phyloP scores from a whole-genome alignment of 495 filamentous ascomycete species.

The Tuber umbilicatum region DNA sequence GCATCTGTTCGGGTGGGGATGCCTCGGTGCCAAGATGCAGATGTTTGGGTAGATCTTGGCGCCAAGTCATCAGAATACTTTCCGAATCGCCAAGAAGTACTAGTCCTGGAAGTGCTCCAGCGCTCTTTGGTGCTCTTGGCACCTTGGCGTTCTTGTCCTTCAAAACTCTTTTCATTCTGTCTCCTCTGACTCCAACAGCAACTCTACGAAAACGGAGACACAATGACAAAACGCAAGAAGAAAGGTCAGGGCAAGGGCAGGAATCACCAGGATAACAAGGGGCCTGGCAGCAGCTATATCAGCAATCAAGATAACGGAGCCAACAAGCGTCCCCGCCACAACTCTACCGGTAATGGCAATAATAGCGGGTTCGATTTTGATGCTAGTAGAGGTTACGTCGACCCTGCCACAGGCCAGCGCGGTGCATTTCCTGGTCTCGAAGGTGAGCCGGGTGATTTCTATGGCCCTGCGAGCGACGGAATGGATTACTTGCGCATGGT shows the following conservation, averaged over 20 bases:
- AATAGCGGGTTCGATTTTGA: constrained; percentile 8
- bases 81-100: no score
- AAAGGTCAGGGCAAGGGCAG: neutral
- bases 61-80: no score
- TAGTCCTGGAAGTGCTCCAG: no score
- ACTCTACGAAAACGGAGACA: neutral
- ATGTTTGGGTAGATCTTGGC: no score
- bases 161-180: neutral
- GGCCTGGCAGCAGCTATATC: constrained; percentile 1
- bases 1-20: no score
- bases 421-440: constrained; percentile 72
- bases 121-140: no score
- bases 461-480: constrained; percentile 56
- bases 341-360: constrained; percentile 9
- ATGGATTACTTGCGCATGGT: constrained; percentile 73
- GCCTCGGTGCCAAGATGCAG: no score
- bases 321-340: constrained; percentile 11
- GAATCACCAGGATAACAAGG: constrained; percentile 14
- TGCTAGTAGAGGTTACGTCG: constrained; percentile 46
- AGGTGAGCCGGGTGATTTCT: constrained; percentile 51
- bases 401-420: constrained; percentile 68
- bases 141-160: neutral
- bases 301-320: constrained; percentile 12
- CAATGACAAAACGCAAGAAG: constrained; percentile 1
- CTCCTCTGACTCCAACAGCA: neutral